These are phyloP conservation scores for Gigaspora rosea DNA, from an alignment of 192 early-diverging fungal species.

Conservation along the genomic window DNA sequence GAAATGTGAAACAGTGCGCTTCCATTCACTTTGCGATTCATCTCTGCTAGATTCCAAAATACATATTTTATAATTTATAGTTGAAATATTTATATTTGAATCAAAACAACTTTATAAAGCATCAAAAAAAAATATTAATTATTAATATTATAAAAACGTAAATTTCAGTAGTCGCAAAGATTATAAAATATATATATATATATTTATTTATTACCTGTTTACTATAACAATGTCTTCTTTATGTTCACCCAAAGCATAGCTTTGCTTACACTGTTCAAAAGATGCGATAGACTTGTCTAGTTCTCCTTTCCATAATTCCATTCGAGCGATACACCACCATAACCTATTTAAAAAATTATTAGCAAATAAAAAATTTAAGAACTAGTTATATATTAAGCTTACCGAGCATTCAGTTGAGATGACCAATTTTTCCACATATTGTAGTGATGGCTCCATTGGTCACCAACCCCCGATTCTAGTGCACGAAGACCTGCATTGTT, in stretches of 20 bases:
- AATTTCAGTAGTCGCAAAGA: not conserved
- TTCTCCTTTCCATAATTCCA: constrained; percentile 9
- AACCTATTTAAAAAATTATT: not conserved
- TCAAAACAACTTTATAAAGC: not conserved
- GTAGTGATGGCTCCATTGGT: not conserved
- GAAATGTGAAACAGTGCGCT: constrained; percentile 13
- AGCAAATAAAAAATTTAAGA: too few species aligned
- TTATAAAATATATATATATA: too few species aligned
- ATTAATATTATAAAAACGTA: not conserved
- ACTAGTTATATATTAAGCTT: not conserved
- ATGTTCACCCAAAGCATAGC: not conserved
- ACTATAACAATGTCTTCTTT: not conserved
- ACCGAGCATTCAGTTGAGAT: not conserved
- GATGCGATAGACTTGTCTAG: not conserved
- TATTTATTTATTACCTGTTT: constrained; percentile 3
- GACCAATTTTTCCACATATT: constrained; percentile 17
- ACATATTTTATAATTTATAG: constrained; percentile 11
- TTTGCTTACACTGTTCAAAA: not conserved
- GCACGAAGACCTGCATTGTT: too few species aligned
- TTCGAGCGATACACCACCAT: constrained; percentile 5
- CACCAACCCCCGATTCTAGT: not conserved
- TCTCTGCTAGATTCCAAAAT: constrained; percentile 2
- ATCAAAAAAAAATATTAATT: not conserved
- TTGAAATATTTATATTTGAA: constrained; percentile 4
- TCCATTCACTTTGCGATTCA: constrained; percentile 20